A percentile compares a stretch with the other conserved stretches of the same genome.
Evolutionary conservation across 768 basidiomycete genomes (phyloP).

Genomic region (Phlegmacium glaucopus): DNA sequence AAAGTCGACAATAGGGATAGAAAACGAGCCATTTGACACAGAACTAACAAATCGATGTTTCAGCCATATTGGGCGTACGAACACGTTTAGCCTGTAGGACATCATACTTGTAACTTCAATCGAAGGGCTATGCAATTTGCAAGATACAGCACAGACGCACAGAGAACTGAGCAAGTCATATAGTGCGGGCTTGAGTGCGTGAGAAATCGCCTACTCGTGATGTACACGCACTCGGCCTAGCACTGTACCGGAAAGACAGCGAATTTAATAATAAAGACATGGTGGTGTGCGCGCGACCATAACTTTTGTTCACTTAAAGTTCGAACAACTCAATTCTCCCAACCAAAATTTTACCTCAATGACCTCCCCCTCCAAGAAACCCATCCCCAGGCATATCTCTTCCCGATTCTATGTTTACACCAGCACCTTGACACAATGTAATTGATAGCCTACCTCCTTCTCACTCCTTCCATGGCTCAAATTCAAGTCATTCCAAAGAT

Average conservation of each 20-base stretch:
- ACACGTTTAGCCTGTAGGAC: constrained; percentile 18
- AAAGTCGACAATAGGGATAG: constrained; percentile 80
- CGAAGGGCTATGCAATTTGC: too few species aligned
- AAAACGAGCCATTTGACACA: constrained; percentile 33
- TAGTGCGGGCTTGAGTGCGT: too few species aligned
- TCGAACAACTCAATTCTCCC: background rate
- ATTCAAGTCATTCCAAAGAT: constrained; percentile 37
- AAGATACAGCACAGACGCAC: too few species aligned
- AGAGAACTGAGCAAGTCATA: too few species aligned
- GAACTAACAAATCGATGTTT: constrained; percentile 26
- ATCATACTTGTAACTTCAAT: constrained; percentile 28
- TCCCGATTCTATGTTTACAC: constrained; percentile 15
- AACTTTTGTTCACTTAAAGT: background rate
- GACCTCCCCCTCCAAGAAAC: constrained; percentile 13
- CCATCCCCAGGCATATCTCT: constrained; percentile 18
- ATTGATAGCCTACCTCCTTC: constrained; percentile 21
- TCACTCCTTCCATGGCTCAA: constrained; percentile 36
- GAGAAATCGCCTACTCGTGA: too few species aligned
- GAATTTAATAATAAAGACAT: too few species aligned
- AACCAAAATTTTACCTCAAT: background rate
- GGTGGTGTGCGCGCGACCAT: background rate
- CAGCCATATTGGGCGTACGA: constrained; percentile 13
- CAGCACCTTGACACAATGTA: constrained; percentile 17
- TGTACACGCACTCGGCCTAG: too few species aligned
- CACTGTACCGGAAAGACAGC: too few species aligned